These are phyloP conservation scores for Yamadazyma endophytica DNA, from an alignment of 805 yeast genomes.

Conservation along the genomic window DNA sequence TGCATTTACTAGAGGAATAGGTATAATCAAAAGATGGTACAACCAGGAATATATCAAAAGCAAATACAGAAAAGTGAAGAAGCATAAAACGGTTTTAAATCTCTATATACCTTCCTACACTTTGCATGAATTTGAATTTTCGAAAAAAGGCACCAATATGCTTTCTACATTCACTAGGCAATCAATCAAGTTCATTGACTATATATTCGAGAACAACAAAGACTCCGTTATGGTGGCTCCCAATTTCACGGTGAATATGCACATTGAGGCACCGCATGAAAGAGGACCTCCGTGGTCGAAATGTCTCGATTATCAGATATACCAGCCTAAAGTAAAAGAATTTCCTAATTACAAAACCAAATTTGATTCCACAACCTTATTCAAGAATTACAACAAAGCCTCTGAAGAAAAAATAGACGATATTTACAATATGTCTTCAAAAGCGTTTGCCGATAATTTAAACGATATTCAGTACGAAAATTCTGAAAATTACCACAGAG, in stretches of 20 bases:
- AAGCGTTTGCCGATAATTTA: conserved; percentile 2
- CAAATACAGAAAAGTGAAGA: conserved; percentile 9
- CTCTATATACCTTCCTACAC: conserved; percentile 55
- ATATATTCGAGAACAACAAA: conserved; percentile 21
- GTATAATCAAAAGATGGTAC: conserved; percentile 63
- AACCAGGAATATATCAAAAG: conserved; percentile 26
- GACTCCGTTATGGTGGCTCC: conserved; percentile 2
- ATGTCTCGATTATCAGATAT: conserved; percentile 42
- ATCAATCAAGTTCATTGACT: conserved; percentile 58
- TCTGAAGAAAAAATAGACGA: background rate
- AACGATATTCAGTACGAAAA: conserved; percentile 28
- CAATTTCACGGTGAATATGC: conserved; percentile 8
- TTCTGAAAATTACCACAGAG: conserved; percentile 19
- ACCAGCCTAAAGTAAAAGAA: conserved; percentile 46
- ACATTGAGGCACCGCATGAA: conserved; percentile 38
- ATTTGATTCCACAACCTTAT: conserved; percentile 30
- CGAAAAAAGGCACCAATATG: conserved; percentile 50
- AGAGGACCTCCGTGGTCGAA: conserved; percentile 48
- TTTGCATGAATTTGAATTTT: conserved; percentile 55
- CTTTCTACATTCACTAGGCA: conserved; percentile 64
- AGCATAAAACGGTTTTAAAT: conserved; percentile 19
- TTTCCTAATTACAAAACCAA: conserved; percentile 43
- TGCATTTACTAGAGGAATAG: conserved; percentile 64
- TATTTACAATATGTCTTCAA: background rate
- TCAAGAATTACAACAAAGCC: background rate